Base-by-base conservation (phyloP, 129 eudicot species). In the Arctium minus region DNA sequence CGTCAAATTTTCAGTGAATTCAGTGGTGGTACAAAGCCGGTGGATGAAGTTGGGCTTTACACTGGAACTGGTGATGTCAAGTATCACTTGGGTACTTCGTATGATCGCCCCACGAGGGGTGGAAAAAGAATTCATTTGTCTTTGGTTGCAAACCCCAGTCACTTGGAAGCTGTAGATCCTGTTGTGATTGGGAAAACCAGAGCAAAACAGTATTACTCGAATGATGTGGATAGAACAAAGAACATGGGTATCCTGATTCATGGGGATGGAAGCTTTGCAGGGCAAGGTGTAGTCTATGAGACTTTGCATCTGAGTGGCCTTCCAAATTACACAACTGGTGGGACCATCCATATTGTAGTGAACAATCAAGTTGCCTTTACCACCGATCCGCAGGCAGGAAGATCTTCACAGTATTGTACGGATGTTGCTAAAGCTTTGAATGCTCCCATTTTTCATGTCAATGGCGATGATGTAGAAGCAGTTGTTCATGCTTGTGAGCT, bases 361-460 rank as follows among this genome's bases (percentile, higher is more conserved):
- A 96, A 96, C 87, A 96, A 96, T 81, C 99, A 96, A 82, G 99
- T 96, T 74, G 99, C 99, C 10, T 96, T 96, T 73, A 96, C 99
- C 6, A 96, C 99, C 18, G 99, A 96, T 83, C 99, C 99, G 33
- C 90, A 75, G 80, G 48, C 97, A 0, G 99, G 99, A 88, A 93
- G 99, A 84, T 96, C 99, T 73, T 96, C 99, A 12, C 97, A 96
- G 73, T 96, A 96, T 80, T 96, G 99, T 86, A 96, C 99, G 6
- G 99, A 96, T 90, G 99, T 93, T 85, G 99, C 99, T 39, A 96
- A 95, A 87, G 99, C 99, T 73, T 84, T 96, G 74, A 86, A 90
- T 88, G 94, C 94, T 79, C 99, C 99, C 3, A 96, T 96, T 75
- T 95, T 96, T 80, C 99, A 96, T 88, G 99, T 96, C 53, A 96